phyloP scores from a whole-genome alignment of 805 yeast species.

The Teunomyces kruisii region DNA sequence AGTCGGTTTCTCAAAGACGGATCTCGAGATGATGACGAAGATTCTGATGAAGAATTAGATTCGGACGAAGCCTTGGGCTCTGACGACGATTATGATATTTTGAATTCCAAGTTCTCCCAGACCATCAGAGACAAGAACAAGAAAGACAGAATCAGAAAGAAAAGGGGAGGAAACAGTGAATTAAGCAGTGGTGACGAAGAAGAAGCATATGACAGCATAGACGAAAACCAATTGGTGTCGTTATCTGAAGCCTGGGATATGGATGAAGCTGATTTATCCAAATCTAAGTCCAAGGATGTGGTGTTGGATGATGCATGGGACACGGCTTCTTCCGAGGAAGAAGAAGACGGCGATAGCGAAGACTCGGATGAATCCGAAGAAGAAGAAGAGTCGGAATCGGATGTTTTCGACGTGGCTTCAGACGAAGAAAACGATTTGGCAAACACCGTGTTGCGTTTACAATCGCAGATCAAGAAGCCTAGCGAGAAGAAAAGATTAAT shows the following conservation, averaged over 20 bases:
- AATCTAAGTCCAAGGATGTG: conserved; percentile 15
- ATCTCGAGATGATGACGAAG: conserved; percentile 25
- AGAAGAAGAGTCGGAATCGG: conserved; percentile 16
- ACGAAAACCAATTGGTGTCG: conserved; percentile 71
- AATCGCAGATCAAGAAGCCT: conserved; percentile 34
- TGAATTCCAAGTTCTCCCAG: conserved; percentile 68
- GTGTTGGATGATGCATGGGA: conserved; percentile 33
- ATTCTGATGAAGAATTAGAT: conserved; percentile 67
- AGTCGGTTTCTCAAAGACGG: conserved; percentile 29
- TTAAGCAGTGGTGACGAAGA: conserved; percentile 24
- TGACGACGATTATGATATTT: conserved; percentile 64
- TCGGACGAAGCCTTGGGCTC: conserved; percentile 90
- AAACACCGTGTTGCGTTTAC: conserved; percentile 44
- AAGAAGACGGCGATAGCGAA: conserved; percentile 22
- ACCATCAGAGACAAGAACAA: conserved; percentile 58
- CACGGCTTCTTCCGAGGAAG: conserved; percentile 21
- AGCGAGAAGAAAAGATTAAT: conserved; percentile 48
- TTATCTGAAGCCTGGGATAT: conserved; percentile 88
- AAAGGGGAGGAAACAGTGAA: conserved; percentile 24
- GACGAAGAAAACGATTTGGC: conserved; percentile 52
- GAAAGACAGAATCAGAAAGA: conserved; percentile 30
- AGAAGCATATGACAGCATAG: conserved; percentile 69
- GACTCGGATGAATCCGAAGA: conserved; percentile 32
- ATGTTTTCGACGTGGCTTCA: conserved; percentile 25
- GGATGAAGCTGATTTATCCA: conserved; percentile 54